Conservation (phyloP, 148 eudicot genomes). For the Camellia granthamiana region DNA sequence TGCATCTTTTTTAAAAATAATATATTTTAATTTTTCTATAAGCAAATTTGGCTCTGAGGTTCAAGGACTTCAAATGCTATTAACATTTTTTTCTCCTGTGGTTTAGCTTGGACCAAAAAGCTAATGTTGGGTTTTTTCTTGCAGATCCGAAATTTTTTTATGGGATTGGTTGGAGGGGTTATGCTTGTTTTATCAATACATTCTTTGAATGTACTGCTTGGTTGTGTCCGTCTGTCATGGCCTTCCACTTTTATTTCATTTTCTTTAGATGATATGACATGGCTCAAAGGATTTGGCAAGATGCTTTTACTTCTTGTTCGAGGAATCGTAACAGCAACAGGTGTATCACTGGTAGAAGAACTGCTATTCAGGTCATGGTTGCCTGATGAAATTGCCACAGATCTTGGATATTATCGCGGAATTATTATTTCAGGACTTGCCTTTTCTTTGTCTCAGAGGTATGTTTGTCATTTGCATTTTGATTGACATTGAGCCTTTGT, state of each 20-base stretch:
- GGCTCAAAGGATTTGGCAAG: slow-evolving; percentile 50
- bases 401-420: slow-evolving; percentile 77
- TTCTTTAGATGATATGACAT: slow-evolving; percentile 36
- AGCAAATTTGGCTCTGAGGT: no score
- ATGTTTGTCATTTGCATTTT: slow-evolving; percentile 16
- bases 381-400: slow-evolving; percentile 81
- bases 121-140: slow-evolving; percentile 14
- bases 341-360: slow-evolving; percentile 76
- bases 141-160: slow-evolving; percentile 60
- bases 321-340: slow-evolving; percentile 68
- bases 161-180: slow-evolving; percentile 74
- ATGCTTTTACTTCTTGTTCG: slow-evolving; percentile 45
- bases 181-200: slow-evolving; percentile 65
- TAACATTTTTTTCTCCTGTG: neutral
- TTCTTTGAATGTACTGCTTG: slow-evolving; percentile 49
- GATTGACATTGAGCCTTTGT: neutral
- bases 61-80: neutral
- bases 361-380: slow-evolving; percentile 89
- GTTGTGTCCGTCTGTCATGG: slow-evolving; percentile 56
- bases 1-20: neutral
- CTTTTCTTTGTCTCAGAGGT: slow-evolving; percentile 83
- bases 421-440: slow-evolving; percentile 74
- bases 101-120: neutral
- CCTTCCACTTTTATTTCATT: slow-evolving; percentile 48
- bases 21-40: neutral